Base-by-base conservation (phyloP, 2,329 filamentous ascomycete genomes). In the Beauveria sp. region DNA sequence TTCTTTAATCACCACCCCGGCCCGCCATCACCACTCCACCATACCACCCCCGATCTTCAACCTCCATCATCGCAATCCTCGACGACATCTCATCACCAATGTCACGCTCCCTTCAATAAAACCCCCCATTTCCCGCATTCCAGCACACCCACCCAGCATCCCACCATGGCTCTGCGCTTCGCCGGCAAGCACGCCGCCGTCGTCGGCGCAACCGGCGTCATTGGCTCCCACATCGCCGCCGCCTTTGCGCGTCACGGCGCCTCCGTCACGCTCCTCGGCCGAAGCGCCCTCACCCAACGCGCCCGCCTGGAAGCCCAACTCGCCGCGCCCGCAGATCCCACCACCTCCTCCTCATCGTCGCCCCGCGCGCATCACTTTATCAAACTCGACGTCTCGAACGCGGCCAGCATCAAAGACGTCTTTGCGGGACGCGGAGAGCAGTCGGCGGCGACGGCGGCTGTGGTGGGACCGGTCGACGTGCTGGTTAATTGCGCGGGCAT, bases 401-500 rank as follows among this genome's bases (percentile, higher is more conserved):
- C 62, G 6, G 65, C 64, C 2, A 68, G 63, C 3, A 73, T 76
- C 51, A 70, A 72, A 59, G 61, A 65, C 22, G 66, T 71, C 2
- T 75, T 76, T 63, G 61, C 60, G 4, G 54, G 40, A 12, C 58
- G 49, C 3, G 50, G 20, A 14, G 34, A 16, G 3, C n/a, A 40
- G 2, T 22, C 9, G n/a, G 20, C 18, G 26, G 16, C 57, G 14
- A 5, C 47, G 14, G 38, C 54, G 8, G 18, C 22, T 14, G 38
- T 62, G 43, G 69, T 76, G 42, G 74, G 74, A 0, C 68, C 70
- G 9, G 66, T 78, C 9, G 79, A 84, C 67, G 77, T 93, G 34
- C 81, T 96, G 1, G 81, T 96, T 65, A 96, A 96, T 70, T 89
- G 89, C 28, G 91, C 91, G 0, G 92, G 91, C 10, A 78, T 92